These are phyloP conservation scores for Yamadazyma taylorii DNA, from an alignment of 1,139 yeast species.

Conservation along the genomic window DNA sequence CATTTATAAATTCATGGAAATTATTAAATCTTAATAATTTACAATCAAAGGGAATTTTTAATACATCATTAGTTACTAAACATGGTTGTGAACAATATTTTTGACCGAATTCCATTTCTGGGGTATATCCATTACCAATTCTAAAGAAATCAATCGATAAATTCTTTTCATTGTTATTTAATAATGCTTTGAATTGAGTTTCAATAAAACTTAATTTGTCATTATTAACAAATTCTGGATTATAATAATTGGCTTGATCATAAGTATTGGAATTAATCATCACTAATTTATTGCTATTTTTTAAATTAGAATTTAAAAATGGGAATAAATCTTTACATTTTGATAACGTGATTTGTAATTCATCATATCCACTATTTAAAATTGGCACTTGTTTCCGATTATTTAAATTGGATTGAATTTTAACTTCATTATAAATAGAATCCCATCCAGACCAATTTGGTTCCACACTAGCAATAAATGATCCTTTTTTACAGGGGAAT, in stretches of 20 bases:
- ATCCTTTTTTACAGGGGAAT: conserved; percentile 37
- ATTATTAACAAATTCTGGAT: conserved; percentile 6
- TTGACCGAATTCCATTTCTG: conserved; percentile 20
- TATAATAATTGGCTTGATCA: conserved; percentile 17
- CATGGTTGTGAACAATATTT: conserved; percentile 16
- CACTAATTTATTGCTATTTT: conserved; percentile 25
- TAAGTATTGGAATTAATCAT: conserved; percentile 25
- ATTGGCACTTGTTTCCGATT: conserved; percentile 16
- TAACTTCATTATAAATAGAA: conserved; percentile 41
- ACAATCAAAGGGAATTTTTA: conserved; percentile 21
- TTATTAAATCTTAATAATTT: conserved; percentile 21
- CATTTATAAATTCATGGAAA: conserved; percentile 19
- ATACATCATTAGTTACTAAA: conserved; percentile 15
- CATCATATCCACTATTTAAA: conserved; percentile 22
- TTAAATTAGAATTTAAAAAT: conserved; percentile 22
- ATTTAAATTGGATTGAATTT: conserved; percentile 28
- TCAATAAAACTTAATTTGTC: conserved; percentile 9
- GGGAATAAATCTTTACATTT: conserved; percentile 34
- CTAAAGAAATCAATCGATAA: conserved; percentile 28
- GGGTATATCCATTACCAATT: conserved; percentile 22
- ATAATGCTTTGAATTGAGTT: conserved; percentile 11
- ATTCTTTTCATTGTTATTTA: conserved; percentile 15
- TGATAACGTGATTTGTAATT: conserved; percentile 26
- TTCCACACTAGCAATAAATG: conserved; percentile 55
- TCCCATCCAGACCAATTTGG: conserved; percentile 62